Conservation (phyloP, 176 grass and related monocot genomes). For the Zoysia pacifica region DNA sequence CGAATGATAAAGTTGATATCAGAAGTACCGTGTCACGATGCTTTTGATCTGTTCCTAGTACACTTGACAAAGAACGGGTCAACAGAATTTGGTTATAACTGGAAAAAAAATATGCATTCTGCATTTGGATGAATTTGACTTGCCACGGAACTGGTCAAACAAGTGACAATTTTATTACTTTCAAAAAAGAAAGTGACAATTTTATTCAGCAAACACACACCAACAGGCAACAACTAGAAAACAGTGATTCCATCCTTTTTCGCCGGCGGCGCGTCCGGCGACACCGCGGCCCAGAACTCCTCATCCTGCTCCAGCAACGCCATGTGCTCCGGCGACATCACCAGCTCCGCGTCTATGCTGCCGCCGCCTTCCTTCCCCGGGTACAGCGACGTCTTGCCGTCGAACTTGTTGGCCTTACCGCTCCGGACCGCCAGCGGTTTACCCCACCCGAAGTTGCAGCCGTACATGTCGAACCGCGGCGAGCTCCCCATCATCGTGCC, state of each 20-base stretch:
- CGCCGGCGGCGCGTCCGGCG: background rate
- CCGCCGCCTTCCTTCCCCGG: conserved; percentile 41
- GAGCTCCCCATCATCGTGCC: conserved; percentile 46
- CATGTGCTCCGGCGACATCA: conserved; percentile 43
- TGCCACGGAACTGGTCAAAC: too few relatives aligned
- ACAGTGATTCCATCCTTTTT: background rate
- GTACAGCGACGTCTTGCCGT: conserved; percentile 36
- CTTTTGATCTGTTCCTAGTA: too few relatives aligned
- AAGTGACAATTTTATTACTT: too few relatives aligned
- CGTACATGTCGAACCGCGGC: conserved; percentile 17
- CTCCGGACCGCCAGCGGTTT: conserved; percentile 47
- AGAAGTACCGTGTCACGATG: too few relatives aligned
- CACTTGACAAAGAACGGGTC: too few relatives aligned
- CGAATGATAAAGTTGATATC: too few relatives aligned
- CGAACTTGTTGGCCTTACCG: conserved; percentile 50
- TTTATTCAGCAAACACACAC: too few relatives aligned
- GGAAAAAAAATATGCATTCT: too few relatives aligned
- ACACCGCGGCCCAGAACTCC: conserved; percentile 49
- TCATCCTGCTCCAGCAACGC: conserved; percentile 45
- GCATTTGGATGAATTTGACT: too few relatives aligned
- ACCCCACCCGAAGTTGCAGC: conserved; percentile 62
- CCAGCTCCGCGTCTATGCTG: conserved; percentile 48
- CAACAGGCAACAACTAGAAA: too few relatives aligned
- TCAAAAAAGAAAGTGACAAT: too few relatives aligned
- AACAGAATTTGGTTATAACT: too few relatives aligned